Base-by-base conservation (phyloP, 805 yeast species). In the Candida ortonii region DNA sequence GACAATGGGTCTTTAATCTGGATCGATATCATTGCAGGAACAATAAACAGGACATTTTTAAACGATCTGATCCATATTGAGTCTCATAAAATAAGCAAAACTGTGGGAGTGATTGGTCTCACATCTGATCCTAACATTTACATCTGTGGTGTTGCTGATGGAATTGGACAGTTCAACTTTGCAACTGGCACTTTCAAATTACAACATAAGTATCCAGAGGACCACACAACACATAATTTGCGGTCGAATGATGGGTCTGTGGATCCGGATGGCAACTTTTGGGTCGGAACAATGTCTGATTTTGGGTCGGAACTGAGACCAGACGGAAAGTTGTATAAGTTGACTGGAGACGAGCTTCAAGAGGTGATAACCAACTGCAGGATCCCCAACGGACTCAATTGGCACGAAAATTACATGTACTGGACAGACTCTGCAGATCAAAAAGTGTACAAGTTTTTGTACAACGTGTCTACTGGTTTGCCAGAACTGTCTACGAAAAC, bases 171-270 rank as follows among this genome's bases (percentile, higher is more conserved):
- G 25, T 74, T 75, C 22, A 64, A 71, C 48, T 68, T 83, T 30
- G 37, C 35, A 9, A 62, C 67, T 1, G 47, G 53, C 6, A 36
- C 52, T 16, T 69, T 72, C 58, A 51, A 62, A 22, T 62, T 62
- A 34, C 48, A 64, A 23, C 50, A 55, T 7, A 31, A 61, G 17
- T 80, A 59, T 39, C 62, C 76, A 17, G 49, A 71, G 32, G 61
- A 62, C 27, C 63, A 65, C 38, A 31, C 44, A 7, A 59, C 53
- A 2, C 26, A 35, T 15, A 61, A 58, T 28, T 56, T 73, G 55
- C 67, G 88, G 50, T 81, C 93, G 25, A 88, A 88, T 51, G 97
- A 88, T 54, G 96, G 96, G 0, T 72, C 76, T 28, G 73, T 87
- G 25, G 88, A 85, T 40, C 81, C 84, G 3, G 64, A 74, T 50